A percentile compares a stretch with the other conserved stretches of the same genome.
Conservation (phyloP, 768 basidiomycete genomes). For the Trametes villosa region DNA sequence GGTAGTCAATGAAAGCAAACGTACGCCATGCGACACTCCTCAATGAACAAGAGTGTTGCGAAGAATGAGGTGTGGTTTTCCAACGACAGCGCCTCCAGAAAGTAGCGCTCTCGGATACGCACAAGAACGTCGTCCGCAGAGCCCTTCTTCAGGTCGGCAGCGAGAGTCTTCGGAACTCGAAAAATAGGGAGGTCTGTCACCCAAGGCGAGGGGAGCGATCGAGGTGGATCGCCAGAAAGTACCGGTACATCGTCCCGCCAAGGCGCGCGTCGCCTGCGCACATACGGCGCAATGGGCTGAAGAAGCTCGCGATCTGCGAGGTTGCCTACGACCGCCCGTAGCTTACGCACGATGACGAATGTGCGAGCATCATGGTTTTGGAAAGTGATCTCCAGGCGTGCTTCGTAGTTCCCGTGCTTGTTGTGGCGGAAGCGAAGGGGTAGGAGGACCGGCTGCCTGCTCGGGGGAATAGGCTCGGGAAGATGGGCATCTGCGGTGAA, state of each 20-base stretch:
- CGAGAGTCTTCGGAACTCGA: background rate
- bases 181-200: background rate
- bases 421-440: slow-evolving; percentile 39
- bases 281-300: slow-evolving; percentile 50
- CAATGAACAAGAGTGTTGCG: no score
- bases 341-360: slow-evolving; percentile 36
- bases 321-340: slow-evolving; percentile 53
- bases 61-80: background rate
- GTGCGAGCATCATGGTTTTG: slow-evolving; percentile 30
- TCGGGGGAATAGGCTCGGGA: background rate
- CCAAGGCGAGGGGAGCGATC: slow-evolving; percentile 1
- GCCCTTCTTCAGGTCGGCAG: slow-evolving; percentile 29
- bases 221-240: background rate
- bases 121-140: slow-evolving; percentile 35
- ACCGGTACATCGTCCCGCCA: background rate
- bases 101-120: slow-evolving; percentile 28
- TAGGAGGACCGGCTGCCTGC: slow-evolving; percentile 22
- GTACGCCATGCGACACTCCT: no score
- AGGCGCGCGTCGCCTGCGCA: slow-evolving; percentile 21
- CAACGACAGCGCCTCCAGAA: background rate
- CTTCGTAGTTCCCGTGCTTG: slow-evolving; percentile 50
- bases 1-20: background rate
- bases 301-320: slow-evolving; percentile 53
- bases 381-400: slow-evolving; percentile 57
- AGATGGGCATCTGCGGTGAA: slow-evolving; percentile 11